Percentiles rank a stretch among this genome's conserved stretches.
phyloP scores from a whole-genome alignment of 768 basidiomycete species.

The Tulasnella sp. region DNA sequence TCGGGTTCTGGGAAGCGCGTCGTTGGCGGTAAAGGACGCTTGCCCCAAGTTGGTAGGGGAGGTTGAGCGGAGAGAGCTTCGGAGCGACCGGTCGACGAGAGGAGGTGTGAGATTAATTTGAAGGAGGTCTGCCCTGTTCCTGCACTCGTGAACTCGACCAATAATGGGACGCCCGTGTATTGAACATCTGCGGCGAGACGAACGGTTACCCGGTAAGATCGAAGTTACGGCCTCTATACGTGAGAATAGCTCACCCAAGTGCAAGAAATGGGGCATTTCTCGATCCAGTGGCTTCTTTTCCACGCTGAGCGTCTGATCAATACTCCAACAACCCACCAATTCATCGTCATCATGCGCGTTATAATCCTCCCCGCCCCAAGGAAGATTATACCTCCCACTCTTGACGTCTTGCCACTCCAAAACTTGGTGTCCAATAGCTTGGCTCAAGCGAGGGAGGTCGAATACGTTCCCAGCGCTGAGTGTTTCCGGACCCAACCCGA shows the following conservation, averaged over 20 bases:
- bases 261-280: not conserved
- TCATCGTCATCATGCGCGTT: not conserved
- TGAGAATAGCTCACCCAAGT: not conserved
- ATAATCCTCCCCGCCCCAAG: not conserved
- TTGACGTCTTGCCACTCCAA: conserved; percentile 66
- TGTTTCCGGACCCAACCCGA: conserved; percentile 31
- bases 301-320: not conserved
- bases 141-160: not conserved
- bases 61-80: conserved; percentile 7
- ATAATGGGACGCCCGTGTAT: not conserved
- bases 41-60: not conserved
- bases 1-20: conserved; percentile 24
- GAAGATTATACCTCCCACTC: conserved; percentile 33
- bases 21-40: not conserved
- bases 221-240: too few species aligned
- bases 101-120: not conserved
- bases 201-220: not conserved
- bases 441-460: conserved; percentile 51
- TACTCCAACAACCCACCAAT: not conserved
- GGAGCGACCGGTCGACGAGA: not conserved
- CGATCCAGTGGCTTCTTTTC: not conserved
- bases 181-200: not conserved
- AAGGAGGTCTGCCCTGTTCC: not conserved
- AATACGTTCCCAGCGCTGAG: conserved; percentile 54
- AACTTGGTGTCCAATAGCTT: conserved; percentile 45